Evolutionary conservation across 2,329 filamentous ascomycete genomes (phyloP).

Genomic region (Daldinia sp.): DNA sequence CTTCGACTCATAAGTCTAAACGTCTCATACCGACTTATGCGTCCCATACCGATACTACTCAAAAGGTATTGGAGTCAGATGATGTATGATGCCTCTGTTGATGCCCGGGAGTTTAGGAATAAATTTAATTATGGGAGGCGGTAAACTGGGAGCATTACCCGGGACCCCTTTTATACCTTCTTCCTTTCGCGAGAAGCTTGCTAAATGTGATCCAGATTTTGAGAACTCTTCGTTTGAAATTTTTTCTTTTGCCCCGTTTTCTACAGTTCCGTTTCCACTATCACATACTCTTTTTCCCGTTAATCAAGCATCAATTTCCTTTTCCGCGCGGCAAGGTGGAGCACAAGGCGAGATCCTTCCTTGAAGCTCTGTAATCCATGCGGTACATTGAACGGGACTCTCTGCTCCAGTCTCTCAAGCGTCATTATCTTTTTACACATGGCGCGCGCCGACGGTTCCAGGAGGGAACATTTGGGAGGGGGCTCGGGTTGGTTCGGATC

Average conservation of each 20-base stretch:
- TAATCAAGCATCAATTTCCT: not conserved
- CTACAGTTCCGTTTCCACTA: not conserved
- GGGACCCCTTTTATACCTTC: not conserved
- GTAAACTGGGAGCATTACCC: slow-evolving; percentile 26
- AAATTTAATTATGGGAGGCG: slow-evolving; percentile 9
- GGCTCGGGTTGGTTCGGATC: slow-evolving; percentile 52
- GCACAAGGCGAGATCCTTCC: slow-evolving; percentile 80
- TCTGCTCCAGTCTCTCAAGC: slow-evolving; percentile 30
- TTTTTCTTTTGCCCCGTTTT: not conserved
- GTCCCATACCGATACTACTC: slow-evolving; percentile 9
- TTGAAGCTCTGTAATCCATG: slow-evolving; percentile 83
- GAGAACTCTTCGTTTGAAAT: not conserved
- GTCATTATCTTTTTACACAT: slow-evolving; percentile 32
- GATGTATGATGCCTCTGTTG: slow-evolving; percentile 41
- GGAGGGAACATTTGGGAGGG: slow-evolving; percentile 50
- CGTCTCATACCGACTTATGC: slow-evolving; percentile 30
- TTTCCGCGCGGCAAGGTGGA: slow-evolving; percentile 79
- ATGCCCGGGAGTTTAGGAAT: slow-evolving; percentile 25
- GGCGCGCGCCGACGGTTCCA: slow-evolving; percentile 47
- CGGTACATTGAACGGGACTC: slow-evolving; percentile 67
- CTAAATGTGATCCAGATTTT: slow-evolving; percentile 4
- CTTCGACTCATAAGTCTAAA: slow-evolving; percentile 58
- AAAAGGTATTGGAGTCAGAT: slow-evolving; percentile 1
- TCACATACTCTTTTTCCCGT: not conserved
- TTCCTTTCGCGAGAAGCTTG: not conserved